Conservation (phyloP, 805 yeast genomes). For the Kazachstania martiniae region DNA sequence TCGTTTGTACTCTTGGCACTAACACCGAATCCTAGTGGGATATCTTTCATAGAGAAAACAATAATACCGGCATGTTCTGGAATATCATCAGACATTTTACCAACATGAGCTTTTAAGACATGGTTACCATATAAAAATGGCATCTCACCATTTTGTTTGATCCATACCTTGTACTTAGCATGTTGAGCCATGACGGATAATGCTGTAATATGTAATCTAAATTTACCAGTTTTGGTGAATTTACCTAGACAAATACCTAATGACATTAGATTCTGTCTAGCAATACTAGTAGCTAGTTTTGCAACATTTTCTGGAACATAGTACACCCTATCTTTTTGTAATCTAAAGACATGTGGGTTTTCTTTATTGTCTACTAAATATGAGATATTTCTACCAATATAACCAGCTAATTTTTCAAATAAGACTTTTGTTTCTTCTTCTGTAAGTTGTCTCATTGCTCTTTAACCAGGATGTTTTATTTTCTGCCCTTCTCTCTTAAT, state of each 20-base stretch:
- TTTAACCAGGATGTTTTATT: no score
- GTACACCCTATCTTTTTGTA: constrained; percentile 94
- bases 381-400: constrained; percentile 92
- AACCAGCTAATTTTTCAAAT: constrained; percentile 91
- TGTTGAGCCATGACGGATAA: constrained; percentile 70
- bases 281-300: constrained; percentile 79
- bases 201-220: constrained; percentile 89
- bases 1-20: constrained; percentile 86
- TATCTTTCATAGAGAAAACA: constrained; percentile 82
- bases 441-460: constrained; percentile 79
- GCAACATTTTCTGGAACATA: constrained; percentile 79
- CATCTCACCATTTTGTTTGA: constrained; percentile 96
- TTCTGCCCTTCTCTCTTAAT: no score
- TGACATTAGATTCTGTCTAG: constrained; percentile 85
- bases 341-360: constrained; percentile 87
- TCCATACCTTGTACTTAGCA: constrained; percentile 93
- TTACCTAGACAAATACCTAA: constrained; percentile 91
- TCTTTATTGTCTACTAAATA: constrained; percentile 67
- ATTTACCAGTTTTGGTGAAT: constrained; percentile 95
- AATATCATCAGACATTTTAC: constrained; percentile 92
- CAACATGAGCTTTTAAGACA: constrained; percentile 90
- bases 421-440: constrained; percentile 95
- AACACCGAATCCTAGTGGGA: constrained; percentile 92
- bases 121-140: constrained; percentile 95
- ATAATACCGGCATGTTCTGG: constrained; percentile 97